phyloP scores from a whole-genome alignment of 352 stramenopile genomes.

The Phytophthora podocarpi region DNA sequence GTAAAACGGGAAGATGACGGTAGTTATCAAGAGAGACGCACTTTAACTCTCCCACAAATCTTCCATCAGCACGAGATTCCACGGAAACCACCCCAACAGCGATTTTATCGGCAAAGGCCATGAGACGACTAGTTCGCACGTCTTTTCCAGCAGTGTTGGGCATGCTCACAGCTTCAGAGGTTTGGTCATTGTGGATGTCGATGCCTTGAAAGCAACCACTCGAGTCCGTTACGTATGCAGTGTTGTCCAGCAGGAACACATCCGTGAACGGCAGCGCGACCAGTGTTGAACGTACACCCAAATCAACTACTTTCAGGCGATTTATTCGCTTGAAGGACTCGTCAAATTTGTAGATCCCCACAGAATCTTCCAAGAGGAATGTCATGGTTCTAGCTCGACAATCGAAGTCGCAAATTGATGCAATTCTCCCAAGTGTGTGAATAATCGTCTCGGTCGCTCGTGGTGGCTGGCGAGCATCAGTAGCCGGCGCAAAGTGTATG shows the following conservation, averaged over 20 bases:
- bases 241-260: slow-evolving; percentile 27
- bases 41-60: slow-evolving; percentile 24
- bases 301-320: slow-evolving; percentile 30
- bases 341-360: slow-evolving; percentile 38
- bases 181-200: slow-evolving; percentile 49
- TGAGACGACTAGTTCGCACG: slow-evolving; percentile 16
- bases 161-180: slow-evolving; percentile 31
- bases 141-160: background rate
- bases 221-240: slow-evolving; percentile 41
- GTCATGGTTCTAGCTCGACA: slow-evolving; percentile 23
- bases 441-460: slow-evolving; percentile 12
- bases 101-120: slow-evolving; percentile 43
- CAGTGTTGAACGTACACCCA: slow-evolving; percentile 34
- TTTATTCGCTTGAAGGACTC: slow-evolving; percentile 37
- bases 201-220: slow-evolving; percentile 36
- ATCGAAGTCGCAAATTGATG: slow-evolving; percentile 35
- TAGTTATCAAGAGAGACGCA: slow-evolving; percentile 44
- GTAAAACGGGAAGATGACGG: slow-evolving; percentile 34
- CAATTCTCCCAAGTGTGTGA: slow-evolving; percentile 22
- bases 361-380: slow-evolving; percentile 20
- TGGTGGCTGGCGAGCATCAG: background rate
- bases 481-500: slow-evolving; percentile 13
- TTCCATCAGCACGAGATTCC: slow-evolving; percentile 9
- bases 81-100: slow-evolving; percentile 30
- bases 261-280: slow-evolving; percentile 32